Evolutionary conservation across 2,329 filamentous ascomycete genomes (phyloP), one percentile per base, ranked within the genome.

Genomic region (Ceratocystis cubensis): DNA sequence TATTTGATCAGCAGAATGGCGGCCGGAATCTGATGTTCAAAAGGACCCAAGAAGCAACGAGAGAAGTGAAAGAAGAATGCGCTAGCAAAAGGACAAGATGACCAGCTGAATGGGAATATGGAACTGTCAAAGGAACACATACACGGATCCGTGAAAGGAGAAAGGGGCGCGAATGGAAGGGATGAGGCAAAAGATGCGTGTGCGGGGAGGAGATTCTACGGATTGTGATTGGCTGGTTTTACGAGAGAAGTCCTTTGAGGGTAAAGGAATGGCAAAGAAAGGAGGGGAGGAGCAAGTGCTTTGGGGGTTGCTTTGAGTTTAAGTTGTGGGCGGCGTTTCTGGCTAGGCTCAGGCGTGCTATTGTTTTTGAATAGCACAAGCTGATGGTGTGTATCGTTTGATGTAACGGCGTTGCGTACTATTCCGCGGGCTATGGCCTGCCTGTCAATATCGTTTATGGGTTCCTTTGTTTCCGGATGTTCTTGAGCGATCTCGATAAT

Each of bases 211-310:
- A 15, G 25, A 17, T 33, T n/a, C 22, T 22, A 17, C 33, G 15
- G 25, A 2, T 7, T 63, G 41, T 50, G 44, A 45, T 63, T 63
- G 61, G 61, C 22, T 63, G 61, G 61, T 30, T 63, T 48, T 63
- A 63, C 61, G 61, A 63, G 25, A 50, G 7, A 37, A 37, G 33
- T 37, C 4, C 28, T 57, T n/a, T 30, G 33, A 57, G 53, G 53
- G 25, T 15, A 57, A 33, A 57, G 53, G 25, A 15, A 57, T 8
- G 10, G 3, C 25, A n/a, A 6, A 30, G 13, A 13, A 33, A 33
- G 17, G 28, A 57, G 20, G 25, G 7, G 2, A 10, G 48, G 48
- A 53, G 48, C n/a, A 25, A 37, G 33, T 37, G 33, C 33, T 37
- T 37, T 37, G 46, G 17, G n/a, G 17, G 5, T 50, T 57, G 17